phyloP scores from a whole-genome alignment of 2,329 filamentous ascomycete genomes.

The Microcyclospora pomicola region DNA sequence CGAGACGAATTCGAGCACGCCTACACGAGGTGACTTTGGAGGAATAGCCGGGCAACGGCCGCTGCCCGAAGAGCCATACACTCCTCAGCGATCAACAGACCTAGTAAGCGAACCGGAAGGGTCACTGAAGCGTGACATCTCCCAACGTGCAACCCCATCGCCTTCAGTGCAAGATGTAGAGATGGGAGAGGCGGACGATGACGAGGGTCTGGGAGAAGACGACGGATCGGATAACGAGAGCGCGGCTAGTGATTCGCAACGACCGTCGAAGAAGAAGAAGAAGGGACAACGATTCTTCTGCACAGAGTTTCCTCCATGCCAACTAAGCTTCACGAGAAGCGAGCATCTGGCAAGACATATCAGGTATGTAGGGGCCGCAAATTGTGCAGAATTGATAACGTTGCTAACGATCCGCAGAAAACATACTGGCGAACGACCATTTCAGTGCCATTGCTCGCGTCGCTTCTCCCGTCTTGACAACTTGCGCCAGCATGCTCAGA shows the following conservation, averaged over 20 bases:
- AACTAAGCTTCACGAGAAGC: constrained; percentile 85
- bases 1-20: constrained; percentile 41
- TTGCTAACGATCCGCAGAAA: constrained; percentile 33
- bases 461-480: constrained; percentile 92
- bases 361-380: constrained; percentile 41
- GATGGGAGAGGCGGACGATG: constrained; percentile 60
- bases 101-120: constrained; percentile 15
- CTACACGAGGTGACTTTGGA: constrained; percentile 43
- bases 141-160: constrained; percentile 49
- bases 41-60: constrained; percentile 34
- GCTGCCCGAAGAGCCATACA: constrained; percentile 22
- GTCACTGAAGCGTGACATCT: constrained; percentile 40
- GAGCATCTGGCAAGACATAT: constrained; percentile 94
- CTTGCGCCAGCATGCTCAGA: constrained; percentile 89
- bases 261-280: constrained; percentile 88
- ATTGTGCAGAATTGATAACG: constrained; percentile 13
- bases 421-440: constrained; percentile 93
- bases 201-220: constrained; percentile 58
- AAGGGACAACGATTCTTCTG: constrained; percentile 95
- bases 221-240: constrained; percentile 38
- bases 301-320: constrained; percentile 86
- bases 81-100: constrained; percentile 7
- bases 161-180: constrained; percentile 52
- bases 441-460: constrained; percentile 87
- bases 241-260: constrained; percentile 45